These are phyloP conservation scores for Pleurotus salmoneostramineus DNA, from an alignment of 768 basidiomycete genomes.

Conservation along the genomic window DNA sequence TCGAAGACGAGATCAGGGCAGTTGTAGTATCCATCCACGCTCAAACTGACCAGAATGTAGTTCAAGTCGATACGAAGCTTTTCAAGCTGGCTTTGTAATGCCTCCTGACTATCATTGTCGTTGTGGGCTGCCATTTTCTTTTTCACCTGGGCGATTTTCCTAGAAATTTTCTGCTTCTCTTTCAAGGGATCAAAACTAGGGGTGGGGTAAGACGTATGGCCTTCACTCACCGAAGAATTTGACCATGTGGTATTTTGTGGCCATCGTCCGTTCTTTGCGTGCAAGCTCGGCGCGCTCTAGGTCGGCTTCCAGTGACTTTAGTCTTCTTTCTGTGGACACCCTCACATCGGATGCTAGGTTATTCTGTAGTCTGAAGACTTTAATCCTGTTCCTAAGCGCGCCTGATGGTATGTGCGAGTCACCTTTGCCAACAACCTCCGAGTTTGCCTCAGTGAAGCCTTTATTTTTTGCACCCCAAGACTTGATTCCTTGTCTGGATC, in stretches of 20 bases:
- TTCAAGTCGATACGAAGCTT: conserved; percentile 85
- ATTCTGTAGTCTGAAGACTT: conserved; percentile 42
- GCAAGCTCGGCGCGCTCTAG: conserved; percentile 58
- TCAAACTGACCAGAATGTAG: conserved; percentile 70
- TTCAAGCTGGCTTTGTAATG: conserved; percentile 44
- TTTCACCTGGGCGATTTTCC: conserved; percentile 72
- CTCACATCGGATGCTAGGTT: conserved; percentile 82
- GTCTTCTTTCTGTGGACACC: conserved; percentile 74
- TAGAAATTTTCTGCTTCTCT: conserved; percentile 87
- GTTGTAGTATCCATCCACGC: not conserved
- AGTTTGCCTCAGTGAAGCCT: conserved; percentile 80
- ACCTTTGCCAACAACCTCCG: conserved; percentile 81
- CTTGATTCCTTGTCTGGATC: conserved; percentile 20
- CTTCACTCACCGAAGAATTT: conserved; percentile 93
- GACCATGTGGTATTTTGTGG: conserved; percentile 80
- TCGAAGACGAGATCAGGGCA: not conserved
- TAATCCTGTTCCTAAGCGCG: not conserved
- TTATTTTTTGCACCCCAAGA: conserved; percentile 84
- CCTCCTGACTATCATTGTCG: conserved; percentile 27
- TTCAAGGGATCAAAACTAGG: too few relatives aligned
- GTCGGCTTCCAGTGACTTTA: conserved; percentile 73
- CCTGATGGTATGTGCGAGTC: conserved; percentile 7
- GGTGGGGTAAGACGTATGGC: too few relatives aligned
- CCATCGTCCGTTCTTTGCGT: conserved; percentile 69
- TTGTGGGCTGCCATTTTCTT: conserved; percentile 30